Evolutionary conservation across 2,329 filamentous ascomycete species (phyloP), one percentile per base, ranked within the genome.

Genomic region (Diaporthe aspalathi): DNA sequence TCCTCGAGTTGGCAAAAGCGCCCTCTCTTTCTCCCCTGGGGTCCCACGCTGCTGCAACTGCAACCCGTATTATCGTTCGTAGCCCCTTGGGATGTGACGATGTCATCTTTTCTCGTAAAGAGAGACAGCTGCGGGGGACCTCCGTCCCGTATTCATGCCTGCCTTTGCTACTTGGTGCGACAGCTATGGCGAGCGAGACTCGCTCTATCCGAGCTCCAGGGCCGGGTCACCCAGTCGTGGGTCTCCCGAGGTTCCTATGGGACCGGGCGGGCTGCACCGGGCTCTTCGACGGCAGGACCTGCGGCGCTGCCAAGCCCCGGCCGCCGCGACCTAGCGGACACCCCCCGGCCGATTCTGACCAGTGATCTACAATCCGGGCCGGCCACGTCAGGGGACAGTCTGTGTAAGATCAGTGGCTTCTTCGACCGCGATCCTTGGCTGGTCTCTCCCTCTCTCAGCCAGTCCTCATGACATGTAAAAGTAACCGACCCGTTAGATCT

Each of bases 271-370:
- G 29, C 24, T 38, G 35, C 5, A 4, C 3, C 32, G 53, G 32
- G 16, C 20, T 38, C 35, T 38, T 38, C 12, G 35, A 5, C 35
- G 35, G 35, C 35, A 12, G 29, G 43, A 24, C 29, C 11, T 50
- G 8, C 49, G 47, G 45, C 62, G 35, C 20, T 66, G 62, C 62
- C 60, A 66, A 66, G 62, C 45, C 47, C 22, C n/a, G 20, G 45
- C 5, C 17, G 29, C 24, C 38, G 27, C 5, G 24, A 38, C 20
- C 32, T 53, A 27, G 16, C 22, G 35, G 24, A 40, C 47, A 12
- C 32, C 32, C 20, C 47, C 47, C 32, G 63, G 29, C 47, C 47
- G 62, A 27, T 29, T 49, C 8, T 20, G 63, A 29, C 49, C 32
- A 27, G 32, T 16, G 20, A n/a, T 43, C 47, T 22, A 43, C 63